A percentile compares a stretch with the other conserved stretches of the same genome.
Conservation (phyloP, 2,329 filamentous ascomycete species). For the Sporothrix globosa region DNA sequence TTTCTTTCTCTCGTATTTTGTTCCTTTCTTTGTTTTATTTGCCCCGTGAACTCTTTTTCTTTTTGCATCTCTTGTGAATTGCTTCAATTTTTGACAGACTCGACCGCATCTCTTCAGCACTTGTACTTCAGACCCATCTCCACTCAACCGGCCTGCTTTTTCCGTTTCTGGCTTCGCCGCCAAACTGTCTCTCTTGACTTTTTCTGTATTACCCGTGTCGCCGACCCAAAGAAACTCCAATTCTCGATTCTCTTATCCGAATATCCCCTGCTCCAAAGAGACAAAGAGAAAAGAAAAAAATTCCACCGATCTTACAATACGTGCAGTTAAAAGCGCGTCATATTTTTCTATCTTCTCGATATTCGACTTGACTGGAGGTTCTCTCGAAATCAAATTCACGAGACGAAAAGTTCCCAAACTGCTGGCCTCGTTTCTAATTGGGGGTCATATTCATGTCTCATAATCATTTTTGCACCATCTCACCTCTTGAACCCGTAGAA, state of each 20-base stretch:
- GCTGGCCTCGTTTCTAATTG: constrained; percentile 10
- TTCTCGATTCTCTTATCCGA: not conserved
- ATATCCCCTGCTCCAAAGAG: not conserved
- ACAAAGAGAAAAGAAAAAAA: not conserved
- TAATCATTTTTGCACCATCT: constrained; percentile 13
- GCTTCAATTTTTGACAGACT: constrained; percentile 2
- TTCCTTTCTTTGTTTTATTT: not conserved
- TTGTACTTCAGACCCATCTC: constrained; percentile 34
- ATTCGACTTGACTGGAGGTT: not conserved
- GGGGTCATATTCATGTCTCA: constrained; percentile 34
- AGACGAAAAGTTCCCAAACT: not conserved
- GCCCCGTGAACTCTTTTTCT: constrained; percentile 3
- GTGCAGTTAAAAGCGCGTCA: constrained; percentile 11
- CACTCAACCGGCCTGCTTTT: constrained; percentile 32
- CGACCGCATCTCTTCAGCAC: not conserved
- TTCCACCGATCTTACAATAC: not conserved
- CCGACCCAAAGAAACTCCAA: constrained; percentile 8
- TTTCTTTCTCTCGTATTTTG: not conserved
- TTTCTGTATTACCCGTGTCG: constrained; percentile 9
- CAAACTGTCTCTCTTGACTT: not conserved
- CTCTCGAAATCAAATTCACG: not conserved
- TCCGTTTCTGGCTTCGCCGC: not conserved
- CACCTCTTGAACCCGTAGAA: constrained; percentile 33
- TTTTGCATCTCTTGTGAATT: constrained; percentile 15
- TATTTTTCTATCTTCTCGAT: not conserved